phyloP scores from a whole-genome alignment of 169 alveolate species.

The Plasmodium chabaudi region DNA sequence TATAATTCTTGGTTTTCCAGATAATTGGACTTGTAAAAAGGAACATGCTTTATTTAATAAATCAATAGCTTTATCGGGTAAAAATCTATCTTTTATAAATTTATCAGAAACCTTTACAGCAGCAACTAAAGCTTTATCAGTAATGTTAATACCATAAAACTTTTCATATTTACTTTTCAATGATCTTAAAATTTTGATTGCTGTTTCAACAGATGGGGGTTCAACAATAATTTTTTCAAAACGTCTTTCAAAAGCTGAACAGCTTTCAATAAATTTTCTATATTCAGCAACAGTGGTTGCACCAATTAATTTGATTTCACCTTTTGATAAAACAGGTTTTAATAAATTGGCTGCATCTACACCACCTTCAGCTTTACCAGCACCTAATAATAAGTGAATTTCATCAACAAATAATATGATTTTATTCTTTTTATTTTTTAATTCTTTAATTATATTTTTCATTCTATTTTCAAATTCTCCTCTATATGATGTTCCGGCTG shows the following conservation, averaged over 20 bases:
- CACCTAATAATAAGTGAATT: slow-evolving; percentile 78
- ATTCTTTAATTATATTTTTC: slow-evolving; percentile 73
- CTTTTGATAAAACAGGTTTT: slow-evolving; percentile 79
- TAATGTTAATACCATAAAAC: slow-evolving; percentile 68
- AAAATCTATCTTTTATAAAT: slow-evolving; percentile 73
- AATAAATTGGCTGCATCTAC: slow-evolving; percentile 77
- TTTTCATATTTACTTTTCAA: slow-evolving; percentile 71
- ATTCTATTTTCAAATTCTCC: slow-evolving; percentile 77
- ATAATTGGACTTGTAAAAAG: slow-evolving; percentile 63
- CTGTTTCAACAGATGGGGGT: slow-evolving; percentile 74
- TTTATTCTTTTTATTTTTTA: slow-evolving; percentile 72
- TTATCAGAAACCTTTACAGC: slow-evolving; percentile 76
- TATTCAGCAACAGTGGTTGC: slow-evolving; percentile 80
- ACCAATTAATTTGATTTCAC: slow-evolving; percentile 78
- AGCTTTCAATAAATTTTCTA: slow-evolving; percentile 76
- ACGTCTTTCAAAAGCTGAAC: slow-evolving; percentile 81
- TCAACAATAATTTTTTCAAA: slow-evolving; percentile 76
- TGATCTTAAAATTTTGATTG: slow-evolving; percentile 77
- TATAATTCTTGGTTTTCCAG: slow-evolving; percentile 68
- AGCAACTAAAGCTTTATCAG: slow-evolving; percentile 79
- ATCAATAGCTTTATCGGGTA: slow-evolving; percentile 83
- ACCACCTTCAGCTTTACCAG: slow-evolving; percentile 79
- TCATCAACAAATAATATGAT: slow-evolving; percentile 80
- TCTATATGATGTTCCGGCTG: slow-evolving; percentile 75
- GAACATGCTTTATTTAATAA: slow-evolving; percentile 79